phyloP scores from a whole-genome alignment of 768 basidiomycete species.

The Lactifluus echinatus region DNA sequence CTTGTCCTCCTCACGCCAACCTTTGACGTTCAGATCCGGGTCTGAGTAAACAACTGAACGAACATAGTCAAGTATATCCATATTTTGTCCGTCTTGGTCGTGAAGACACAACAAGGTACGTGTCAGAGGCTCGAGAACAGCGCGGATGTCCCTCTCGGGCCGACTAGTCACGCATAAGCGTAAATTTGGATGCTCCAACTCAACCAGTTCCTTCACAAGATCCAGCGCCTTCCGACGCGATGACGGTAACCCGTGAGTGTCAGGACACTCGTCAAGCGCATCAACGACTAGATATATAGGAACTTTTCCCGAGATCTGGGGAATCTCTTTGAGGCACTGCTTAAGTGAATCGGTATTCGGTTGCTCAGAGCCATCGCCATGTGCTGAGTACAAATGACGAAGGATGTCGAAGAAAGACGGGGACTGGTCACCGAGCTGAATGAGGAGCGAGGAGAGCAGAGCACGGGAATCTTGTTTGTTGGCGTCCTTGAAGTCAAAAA shows the following conservation, averaged over 20 bases:
- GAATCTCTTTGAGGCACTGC: neutral
- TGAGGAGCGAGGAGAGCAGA: constrained; percentile 1
- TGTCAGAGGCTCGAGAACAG: too few species aligned
- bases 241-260: neutral
- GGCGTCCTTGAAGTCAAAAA: neutral
- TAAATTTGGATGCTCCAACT: too few species aligned
- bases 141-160: too few species aligned
- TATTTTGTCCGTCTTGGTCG: too few species aligned
- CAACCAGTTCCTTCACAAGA: neutral
- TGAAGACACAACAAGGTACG: too few species aligned
- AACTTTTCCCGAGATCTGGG: neutral
- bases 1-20: too few species aligned
- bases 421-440: neutral
- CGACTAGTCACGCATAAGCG: too few species aligned
- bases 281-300: neutral
- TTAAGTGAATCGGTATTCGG: neutral
- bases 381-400: neutral
- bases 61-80: too few species aligned
- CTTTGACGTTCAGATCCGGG: too few species aligned
- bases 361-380: neutral
- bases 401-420: neutral
- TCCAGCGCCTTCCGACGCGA: neutral
- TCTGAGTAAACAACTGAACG: too few species aligned
- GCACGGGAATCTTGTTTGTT: constrained; percentile 21
- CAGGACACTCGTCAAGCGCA: neutral